Percentiles rank a stretch among this genome's conserved stretches.
phyloP scores from a whole-genome alignment of 2,329 filamentous ascomycete genomes.

The Ciborinia camelliae region DNA sequence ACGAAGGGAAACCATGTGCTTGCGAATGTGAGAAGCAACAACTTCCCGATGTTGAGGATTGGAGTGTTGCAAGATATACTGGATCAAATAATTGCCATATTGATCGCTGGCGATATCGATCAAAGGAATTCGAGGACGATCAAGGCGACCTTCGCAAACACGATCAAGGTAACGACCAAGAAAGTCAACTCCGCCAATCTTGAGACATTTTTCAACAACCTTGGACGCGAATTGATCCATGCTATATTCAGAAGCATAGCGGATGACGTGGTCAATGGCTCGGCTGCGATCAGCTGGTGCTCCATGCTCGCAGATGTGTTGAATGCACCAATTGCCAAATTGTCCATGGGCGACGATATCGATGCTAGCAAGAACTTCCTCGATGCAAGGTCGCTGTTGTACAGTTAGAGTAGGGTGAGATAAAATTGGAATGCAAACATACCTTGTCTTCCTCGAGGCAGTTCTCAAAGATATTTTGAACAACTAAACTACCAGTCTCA shows the following conservation, averaged over 20 bases:
- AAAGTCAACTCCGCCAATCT: constrained; percentile 90
- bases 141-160: constrained; percentile 85
- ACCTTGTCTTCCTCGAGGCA: constrained; percentile 98
- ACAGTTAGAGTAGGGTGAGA: constrained; percentile 25
- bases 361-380: constrained; percentile 91
- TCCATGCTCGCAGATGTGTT: constrained; percentile 97
- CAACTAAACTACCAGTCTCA: constrained; percentile 94
- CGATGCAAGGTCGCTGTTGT: constrained; percentile 86
- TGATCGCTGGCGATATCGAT: constrained; percentile 99
- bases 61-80: constrained; percentile 92
- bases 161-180: constrained; percentile 88
- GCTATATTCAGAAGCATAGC: constrained; percentile 91
- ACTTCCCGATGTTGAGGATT: constrained; percentile 85
- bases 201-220: constrained; percentile 97
- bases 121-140: constrained; percentile 90
- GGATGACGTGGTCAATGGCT: constrained; percentile 92
- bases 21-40: constrained; percentile 90
- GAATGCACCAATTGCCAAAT: constrained; percentile 99
- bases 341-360: constrained; percentile 96
- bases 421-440: constrained; percentile 33
- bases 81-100: constrained; percentile 97
- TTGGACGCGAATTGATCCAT: constrained; percentile 99
- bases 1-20: constrained; percentile 98
- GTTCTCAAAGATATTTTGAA: constrained; percentile 99
- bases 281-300: constrained; percentile 85